phyloP scores from a whole-genome alignment of 129 eudicot genomes.

The Helichrysum umbraculigerum region DNA sequence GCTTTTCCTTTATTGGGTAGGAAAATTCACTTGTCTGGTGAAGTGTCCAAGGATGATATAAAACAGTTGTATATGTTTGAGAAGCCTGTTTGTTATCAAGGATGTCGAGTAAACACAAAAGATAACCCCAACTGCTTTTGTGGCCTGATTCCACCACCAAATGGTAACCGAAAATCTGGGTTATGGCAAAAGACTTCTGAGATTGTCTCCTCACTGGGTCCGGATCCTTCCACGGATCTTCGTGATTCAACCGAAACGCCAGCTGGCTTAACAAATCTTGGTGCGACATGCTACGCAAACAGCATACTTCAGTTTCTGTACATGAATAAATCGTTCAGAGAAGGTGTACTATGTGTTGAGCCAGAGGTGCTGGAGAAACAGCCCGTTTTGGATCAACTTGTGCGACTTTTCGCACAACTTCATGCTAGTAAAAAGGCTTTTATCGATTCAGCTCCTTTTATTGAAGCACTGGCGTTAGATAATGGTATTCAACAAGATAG shows the following conservation, averaged over 20 bases:
- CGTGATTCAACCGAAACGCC: slow-evolving; percentile 67
- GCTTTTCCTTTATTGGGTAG: slow-evolving; percentile 40
- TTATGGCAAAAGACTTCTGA: slow-evolving; percentile 95
- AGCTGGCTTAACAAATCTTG: slow-evolving; percentile 91
- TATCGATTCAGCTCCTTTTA: slow-evolving; percentile 95
- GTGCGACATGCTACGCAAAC: slow-evolving; percentile 98
- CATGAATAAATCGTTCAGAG: slow-evolving; percentile 87
- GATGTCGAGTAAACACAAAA: slow-evolving; percentile 88
- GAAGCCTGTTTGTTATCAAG: slow-evolving; percentile 79
- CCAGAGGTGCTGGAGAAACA: slow-evolving; percentile 62
- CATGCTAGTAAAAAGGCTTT: slow-evolving; percentile 78
- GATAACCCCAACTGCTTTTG: slow-evolving; percentile 98
- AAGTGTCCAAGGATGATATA: slow-evolving; percentile 72
- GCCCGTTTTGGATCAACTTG: slow-evolving; percentile 89
- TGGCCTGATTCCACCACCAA: slow-evolving; percentile 84
- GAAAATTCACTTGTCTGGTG: slow-evolving; percentile 63
- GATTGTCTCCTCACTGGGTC: slow-evolving; percentile 60
- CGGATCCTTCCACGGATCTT: slow-evolving; percentile 77
- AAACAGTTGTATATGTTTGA: slow-evolving; percentile 68
- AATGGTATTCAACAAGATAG: slow-evolving; percentile 98
- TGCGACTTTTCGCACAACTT: slow-evolving; percentile 82
- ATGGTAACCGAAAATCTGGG: slow-evolving; percentile 88
- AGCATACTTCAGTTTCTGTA: slow-evolving; percentile 92
- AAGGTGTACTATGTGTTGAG: slow-evolving; percentile 79
- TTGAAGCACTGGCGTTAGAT: slow-evolving; percentile 84